Percentiles rank a stretch among this genome's conserved stretches.
Conservation (phyloP, 2,329 filamentous ascomycete species). For the Trichoderma sp. region DNA sequence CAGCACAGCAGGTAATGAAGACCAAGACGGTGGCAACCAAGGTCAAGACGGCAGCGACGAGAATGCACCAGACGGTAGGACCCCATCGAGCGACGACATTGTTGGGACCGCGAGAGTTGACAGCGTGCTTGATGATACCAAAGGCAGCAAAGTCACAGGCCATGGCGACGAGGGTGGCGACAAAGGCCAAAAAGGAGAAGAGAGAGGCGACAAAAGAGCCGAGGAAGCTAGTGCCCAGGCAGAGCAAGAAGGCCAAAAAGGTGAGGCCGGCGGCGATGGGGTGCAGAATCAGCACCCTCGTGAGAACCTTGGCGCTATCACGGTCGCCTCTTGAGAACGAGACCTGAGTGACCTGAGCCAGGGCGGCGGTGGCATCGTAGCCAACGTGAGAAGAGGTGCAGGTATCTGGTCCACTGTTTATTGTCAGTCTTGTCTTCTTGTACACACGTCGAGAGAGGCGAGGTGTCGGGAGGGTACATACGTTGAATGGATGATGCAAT, state of each 20-base stretch:
- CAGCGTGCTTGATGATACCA: conserved; percentile 53
- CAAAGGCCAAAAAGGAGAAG: conserved; percentile 52
- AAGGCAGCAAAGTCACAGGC: conserved; percentile 61
- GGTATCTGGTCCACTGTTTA: conserved; percentile 41
- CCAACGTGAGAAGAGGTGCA: conserved; percentile 55
- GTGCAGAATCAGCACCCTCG: conserved; percentile 63
- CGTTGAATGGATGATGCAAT: conserved; percentile 44
- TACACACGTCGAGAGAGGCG: not conserved
- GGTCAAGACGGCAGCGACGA: conserved; percentile 57
- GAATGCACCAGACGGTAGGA: conserved; percentile 59
- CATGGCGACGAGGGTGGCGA: conserved; percentile 52
- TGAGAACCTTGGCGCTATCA: conserved; percentile 52
- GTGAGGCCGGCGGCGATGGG: conserved; percentile 58
- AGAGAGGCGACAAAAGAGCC: conserved; percentile 55
- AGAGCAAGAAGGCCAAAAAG: conserved; percentile 61
- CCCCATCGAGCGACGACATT: conserved; percentile 52
- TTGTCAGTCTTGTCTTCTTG: not conserved
- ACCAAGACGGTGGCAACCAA: conserved; percentile 59
- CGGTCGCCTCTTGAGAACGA: conserved; percentile 47
- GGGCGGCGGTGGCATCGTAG: conserved; percentile 55
- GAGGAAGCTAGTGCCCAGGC: conserved; percentile 53
- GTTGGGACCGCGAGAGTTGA: conserved; percentile 51
- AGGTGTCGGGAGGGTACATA: conserved; percentile 27
- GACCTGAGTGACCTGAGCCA: conserved; percentile 42
- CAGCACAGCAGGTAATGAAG: conserved; percentile 62